phyloP scores from a whole-genome alignment of 2,329 filamentous ascomycete species.

The Acephala macrosclerotiorum region DNA sequence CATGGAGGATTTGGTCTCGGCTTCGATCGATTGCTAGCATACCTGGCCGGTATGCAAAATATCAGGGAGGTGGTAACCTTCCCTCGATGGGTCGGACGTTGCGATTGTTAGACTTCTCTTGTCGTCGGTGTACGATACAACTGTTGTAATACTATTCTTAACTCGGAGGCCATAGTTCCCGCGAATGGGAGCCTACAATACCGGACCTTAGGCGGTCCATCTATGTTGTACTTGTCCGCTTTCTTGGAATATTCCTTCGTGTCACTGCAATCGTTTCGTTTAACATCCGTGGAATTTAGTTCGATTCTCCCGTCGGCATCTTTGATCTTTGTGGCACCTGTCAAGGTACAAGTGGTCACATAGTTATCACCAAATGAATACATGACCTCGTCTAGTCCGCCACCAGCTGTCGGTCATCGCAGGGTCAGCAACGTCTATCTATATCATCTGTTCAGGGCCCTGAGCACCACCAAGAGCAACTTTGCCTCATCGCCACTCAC shows the following conservation, averaged over 20 bases:
- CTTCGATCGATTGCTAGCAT: constrained; percentile 73
- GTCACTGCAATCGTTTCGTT: not conserved
- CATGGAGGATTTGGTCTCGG: constrained; percentile 78
- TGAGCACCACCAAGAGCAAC: not conserved
- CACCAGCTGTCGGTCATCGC: not conserved
- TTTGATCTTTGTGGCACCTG: constrained; percentile 9
- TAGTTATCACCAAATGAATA: not conserved
- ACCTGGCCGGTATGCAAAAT: constrained; percentile 69
- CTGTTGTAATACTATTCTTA: constrained; percentile 23
- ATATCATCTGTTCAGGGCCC: not conserved
- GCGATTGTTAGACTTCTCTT: constrained; percentile 43
- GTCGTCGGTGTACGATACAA: constrained; percentile 16
- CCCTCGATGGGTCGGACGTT: constrained; percentile 60
- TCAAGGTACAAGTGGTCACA: not conserved
- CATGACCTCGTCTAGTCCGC: constrained; percentile 1
- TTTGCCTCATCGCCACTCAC: constrained; percentile 3
- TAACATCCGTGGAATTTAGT: not conserved
- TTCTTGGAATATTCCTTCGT: not conserved
- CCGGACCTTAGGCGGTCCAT: constrained; percentile 9
- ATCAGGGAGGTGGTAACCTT: constrained; percentile 75
- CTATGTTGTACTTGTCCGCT: constrained; percentile 14
- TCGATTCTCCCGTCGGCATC: constrained; percentile 5
- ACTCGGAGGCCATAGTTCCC: constrained; percentile 13
- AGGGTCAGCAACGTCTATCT: not conserved
- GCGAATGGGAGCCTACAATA: not conserved